phyloP scores from a whole-genome alignment of 306 rosid species.

The Cucumis melo region DNA sequence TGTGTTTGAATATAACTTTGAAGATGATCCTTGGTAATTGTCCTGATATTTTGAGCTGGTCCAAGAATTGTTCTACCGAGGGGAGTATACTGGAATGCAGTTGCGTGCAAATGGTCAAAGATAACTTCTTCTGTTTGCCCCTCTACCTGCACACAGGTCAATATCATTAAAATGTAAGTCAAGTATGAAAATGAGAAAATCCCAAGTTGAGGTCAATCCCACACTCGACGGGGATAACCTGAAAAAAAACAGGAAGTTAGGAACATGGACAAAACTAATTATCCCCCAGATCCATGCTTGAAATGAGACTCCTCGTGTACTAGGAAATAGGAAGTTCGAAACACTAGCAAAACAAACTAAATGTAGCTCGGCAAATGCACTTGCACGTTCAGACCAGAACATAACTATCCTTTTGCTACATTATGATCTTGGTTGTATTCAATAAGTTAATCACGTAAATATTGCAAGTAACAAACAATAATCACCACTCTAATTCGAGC shows the following conservation, averaged over 20 bases:
- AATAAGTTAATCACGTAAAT: neutral
- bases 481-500: neutral
- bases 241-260: no score
- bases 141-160: slow-evolving; percentile 42
- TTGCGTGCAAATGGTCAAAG: slow-evolving; percentile 81
- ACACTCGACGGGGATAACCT: neutral
- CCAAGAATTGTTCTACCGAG: slow-evolving; percentile 91
- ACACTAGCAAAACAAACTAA: neutral
- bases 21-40: slow-evolving; percentile 71
- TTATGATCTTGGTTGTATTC: neutral
- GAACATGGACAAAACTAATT: neutral
- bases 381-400: neutral
- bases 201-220: neutral
- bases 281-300: neutral
- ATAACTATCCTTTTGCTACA: neutral
- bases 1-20: slow-evolving; percentile 74
- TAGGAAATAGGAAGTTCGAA: neutral
- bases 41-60: slow-evolving; percentile 66
- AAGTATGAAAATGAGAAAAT: neutral
- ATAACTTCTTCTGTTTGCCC: slow-evolving; percentile 87
- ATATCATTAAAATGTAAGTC: neutral
- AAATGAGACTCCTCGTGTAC: neutral
- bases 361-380: neutral
- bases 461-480: neutral
- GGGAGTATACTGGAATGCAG: slow-evolving; percentile 91